Evolutionary conservation across 2,329 filamentous ascomycete species (phyloP).

Genomic region (Cladosporium sp.): DNA sequence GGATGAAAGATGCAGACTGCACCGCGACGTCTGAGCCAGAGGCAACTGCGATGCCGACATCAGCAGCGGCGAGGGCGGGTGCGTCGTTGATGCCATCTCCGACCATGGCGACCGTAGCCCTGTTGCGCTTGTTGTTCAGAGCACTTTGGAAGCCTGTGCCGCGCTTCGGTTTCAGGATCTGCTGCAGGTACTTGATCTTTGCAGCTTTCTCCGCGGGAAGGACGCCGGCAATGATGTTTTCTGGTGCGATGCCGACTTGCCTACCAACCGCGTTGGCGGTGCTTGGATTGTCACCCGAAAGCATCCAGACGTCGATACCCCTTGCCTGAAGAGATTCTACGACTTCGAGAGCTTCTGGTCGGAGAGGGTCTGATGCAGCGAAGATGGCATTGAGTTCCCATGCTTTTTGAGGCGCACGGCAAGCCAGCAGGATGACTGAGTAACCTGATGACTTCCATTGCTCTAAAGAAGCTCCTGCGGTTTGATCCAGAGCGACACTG

Average conservation of each 20-base stretch:
- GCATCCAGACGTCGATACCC: constrained; percentile 81
- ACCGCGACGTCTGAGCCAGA: constrained; percentile 81
- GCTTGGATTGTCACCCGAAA: constrained; percentile 85
- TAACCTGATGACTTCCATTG: constrained; percentile 45
- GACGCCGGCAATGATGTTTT: constrained; percentile 82
- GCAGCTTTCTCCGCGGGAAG: constrained; percentile 80
- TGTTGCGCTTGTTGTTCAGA: constrained; percentile 24
- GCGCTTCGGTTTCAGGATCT: constrained; percentile 21
- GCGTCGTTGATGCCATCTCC: constrained; percentile 88
- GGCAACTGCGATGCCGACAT: constrained; percentile 80
- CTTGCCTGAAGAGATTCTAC: constrained; percentile 52
- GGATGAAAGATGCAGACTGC: constrained; percentile 76
- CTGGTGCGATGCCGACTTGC: constrained; percentile 69
- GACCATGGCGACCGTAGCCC: constrained; percentile 73
- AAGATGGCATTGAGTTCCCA: constrained; percentile 61
- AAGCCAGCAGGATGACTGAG: constrained; percentile 44
- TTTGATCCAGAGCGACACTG: constrained; percentile 33
- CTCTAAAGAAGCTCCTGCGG: constrained; percentile 31
- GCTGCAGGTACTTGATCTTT: constrained; percentile 58
- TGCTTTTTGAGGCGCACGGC: constrained; percentile 49
- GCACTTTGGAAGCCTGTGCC: constrained; percentile 25
- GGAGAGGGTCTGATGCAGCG: constrained; percentile 77
- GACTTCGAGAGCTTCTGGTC: constrained; percentile 61
- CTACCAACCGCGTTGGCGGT: constrained; percentile 78
- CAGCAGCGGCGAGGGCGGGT: constrained; percentile 74